Evolutionary conservation across 768 basidiomycete genomes (phyloP).

Genomic region (Hypholoma sublateritium): DNA sequence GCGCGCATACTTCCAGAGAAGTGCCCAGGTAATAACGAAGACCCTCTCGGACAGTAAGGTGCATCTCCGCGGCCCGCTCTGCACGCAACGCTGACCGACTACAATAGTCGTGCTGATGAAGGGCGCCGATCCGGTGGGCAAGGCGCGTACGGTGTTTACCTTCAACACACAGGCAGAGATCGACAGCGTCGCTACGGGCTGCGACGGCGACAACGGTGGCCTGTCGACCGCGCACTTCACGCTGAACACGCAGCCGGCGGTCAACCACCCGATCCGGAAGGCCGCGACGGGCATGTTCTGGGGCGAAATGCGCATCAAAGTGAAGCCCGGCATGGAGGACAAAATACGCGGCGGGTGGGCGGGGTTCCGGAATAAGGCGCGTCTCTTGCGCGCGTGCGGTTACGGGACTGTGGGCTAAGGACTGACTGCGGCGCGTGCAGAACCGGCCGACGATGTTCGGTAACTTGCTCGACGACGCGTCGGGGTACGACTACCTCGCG

Average conservation of each 20-base stretch:
- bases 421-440: slow-evolving; percentile 30
- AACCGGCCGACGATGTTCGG: slow-evolving; percentile 84
- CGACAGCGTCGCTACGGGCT: slow-evolving; percentile 70
- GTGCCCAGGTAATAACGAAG: slow-evolving; percentile 35
- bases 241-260: slow-evolving; percentile 53
- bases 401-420: background rate
- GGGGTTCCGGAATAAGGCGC: slow-evolving; percentile 83
- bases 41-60: slow-evolving; percentile 33
- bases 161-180: slow-evolving; percentile 63
- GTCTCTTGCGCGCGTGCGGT: background rate
- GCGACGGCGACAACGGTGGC: slow-evolving; percentile 88
- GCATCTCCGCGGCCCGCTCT: slow-evolving; percentile 2
- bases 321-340: slow-evolving; percentile 64
- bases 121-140: slow-evolving; percentile 66
- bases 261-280: slow-evolving; percentile 44
- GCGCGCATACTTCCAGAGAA: slow-evolving; percentile 34
- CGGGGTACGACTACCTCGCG: slow-evolving; percentile 76
- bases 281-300: slow-evolving; percentile 68
- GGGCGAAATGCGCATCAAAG: slow-evolving; percentile 74
- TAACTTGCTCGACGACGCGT: slow-evolving; percentile 80
- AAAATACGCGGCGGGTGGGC: slow-evolving; percentile 85
- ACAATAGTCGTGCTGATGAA: slow-evolving; percentile 71
- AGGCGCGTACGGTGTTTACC: slow-evolving; percentile 63
- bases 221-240: slow-evolving; percentile 77
- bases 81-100: background rate